phyloP scores from a whole-genome alignment of 2,329 filamentous ascomycete species.

The Sphaerostilbella broomeana region DNA sequence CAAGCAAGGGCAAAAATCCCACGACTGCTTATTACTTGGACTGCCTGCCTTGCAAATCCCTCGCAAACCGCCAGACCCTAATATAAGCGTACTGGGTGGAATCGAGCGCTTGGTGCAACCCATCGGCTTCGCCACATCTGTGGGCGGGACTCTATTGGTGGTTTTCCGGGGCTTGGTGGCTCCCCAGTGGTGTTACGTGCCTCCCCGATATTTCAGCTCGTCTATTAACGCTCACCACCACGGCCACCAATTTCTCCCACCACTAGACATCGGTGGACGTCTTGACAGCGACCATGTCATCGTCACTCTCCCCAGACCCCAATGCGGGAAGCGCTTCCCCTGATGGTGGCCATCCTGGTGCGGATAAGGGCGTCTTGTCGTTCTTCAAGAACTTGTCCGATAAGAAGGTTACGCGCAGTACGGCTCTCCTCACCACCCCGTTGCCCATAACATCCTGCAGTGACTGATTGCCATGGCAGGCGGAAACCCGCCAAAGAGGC shows the following conservation, averaged over 20 bases:
- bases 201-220: too few species aligned
- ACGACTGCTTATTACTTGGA: too few species aligned
- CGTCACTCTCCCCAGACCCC: slow-evolving; percentile 40
- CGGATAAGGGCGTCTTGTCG: slow-evolving; percentile 35
- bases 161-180: too few species aligned
- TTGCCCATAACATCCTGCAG: neutral
- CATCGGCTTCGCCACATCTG: too few species aligned
- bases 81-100: too few species aligned
- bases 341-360: slow-evolving; percentile 21
- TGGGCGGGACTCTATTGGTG: too few species aligned
- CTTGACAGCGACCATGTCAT: slow-evolving; percentile 28
- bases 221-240: too few species aligned
- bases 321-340: slow-evolving; percentile 22
- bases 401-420: slow-evolving; percentile 74
- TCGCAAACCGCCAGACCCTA: too few species aligned
- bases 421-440: slow-evolving; percentile 6
- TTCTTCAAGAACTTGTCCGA: slow-evolving; percentile 64
- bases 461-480: slow-evolving; percentile 42
- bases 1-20: too few species aligned
- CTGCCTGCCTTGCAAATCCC: too few species aligned
- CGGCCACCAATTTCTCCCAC: neutral
- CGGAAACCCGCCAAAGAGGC: slow-evolving; percentile 77
- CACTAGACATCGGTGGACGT: neutral
- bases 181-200: too few species aligned
- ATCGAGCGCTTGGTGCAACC: too few species aligned